Conservation (phyloP, 2,329 filamentous ascomycete genomes). For the Rhytidhysteron rufulum region DNA sequence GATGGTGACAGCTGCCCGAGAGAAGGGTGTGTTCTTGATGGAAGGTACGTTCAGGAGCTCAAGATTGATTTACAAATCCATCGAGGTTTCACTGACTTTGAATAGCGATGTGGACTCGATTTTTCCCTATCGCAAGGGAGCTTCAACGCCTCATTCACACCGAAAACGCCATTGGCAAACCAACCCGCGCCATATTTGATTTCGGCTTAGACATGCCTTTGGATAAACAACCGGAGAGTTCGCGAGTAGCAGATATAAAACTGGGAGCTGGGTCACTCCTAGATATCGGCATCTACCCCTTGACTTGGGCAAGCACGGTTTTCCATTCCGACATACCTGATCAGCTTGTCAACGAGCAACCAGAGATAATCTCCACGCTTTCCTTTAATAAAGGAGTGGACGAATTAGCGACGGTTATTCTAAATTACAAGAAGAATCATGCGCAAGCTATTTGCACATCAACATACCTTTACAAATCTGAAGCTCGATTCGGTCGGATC, state of each 20-base stretch:
- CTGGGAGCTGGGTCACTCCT: slow-evolving; percentile 75
- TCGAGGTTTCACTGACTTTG: too few relatives aligned
- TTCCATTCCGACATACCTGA: too few relatives aligned
- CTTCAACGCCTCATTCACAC: slow-evolving; percentile 58
- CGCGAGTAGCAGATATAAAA: slow-evolving; percentile 64
- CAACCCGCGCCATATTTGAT: slow-evolving; percentile 52
- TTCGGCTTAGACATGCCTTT: slow-evolving; percentile 54
- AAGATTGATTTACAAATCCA: too few relatives aligned
- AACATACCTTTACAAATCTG: slow-evolving; percentile 35
- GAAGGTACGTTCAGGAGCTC: too few relatives aligned
- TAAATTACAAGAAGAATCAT: too few relatives aligned
- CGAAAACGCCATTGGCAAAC: slow-evolving; percentile 46
- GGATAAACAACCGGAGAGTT: slow-evolving; percentile 55
- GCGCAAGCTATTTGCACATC: slow-evolving; percentile 57
- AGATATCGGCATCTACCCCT: slow-evolving; percentile 80
- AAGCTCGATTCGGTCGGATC: slow-evolving; percentile 33
- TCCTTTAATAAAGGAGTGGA: too few relatives aligned
- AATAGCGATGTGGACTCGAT: slow-evolving; percentile 80
- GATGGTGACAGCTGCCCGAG: slow-evolving; percentile 65
- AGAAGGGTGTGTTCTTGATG: slow-evolving; percentile 48
- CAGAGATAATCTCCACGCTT: too few relatives aligned
- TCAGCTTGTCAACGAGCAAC: too few relatives aligned
- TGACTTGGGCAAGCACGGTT: too few relatives aligned
- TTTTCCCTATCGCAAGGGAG: slow-evolving; percentile 75
- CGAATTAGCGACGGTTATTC: too few relatives aligned